Evolutionary conservation across 768 basidiomycete species (phyloP).

Genomic region (Sutorius australiensis): DNA sequence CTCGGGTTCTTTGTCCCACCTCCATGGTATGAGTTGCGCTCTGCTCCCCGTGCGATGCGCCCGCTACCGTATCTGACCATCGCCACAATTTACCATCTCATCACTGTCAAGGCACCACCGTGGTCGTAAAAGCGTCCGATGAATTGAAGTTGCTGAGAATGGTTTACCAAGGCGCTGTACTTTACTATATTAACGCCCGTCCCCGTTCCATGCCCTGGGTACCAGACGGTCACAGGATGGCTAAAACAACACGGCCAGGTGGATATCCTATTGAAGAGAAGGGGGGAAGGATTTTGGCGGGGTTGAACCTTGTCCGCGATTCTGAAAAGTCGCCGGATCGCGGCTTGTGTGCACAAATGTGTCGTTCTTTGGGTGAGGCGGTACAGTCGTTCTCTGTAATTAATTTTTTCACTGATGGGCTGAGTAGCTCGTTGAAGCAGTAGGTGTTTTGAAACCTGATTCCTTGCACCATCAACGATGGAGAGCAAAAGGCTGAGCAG

Average conservation of each 20-base stretch:
- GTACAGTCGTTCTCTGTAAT: background rate
- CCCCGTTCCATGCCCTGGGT: background rate
- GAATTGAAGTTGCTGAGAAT: background rate
- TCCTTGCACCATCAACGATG: background rate
- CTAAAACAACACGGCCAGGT: constrained; percentile 1
- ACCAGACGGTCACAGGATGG: background rate
- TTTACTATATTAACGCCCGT: background rate
- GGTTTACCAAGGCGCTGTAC: background rate
- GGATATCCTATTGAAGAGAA: background rate
- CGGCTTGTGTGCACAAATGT: background rate
- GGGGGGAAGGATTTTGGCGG: background rate
- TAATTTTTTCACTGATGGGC: constrained; percentile 11
- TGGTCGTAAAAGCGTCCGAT: constrained; percentile 7
- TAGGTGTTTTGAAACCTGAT: constrained; percentile 3
- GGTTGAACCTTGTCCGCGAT: constrained; percentile 7
- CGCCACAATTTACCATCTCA: constrained; percentile 2
- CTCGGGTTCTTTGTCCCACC: constrained; percentile 2
- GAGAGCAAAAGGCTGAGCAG: background rate
- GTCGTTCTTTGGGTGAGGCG: constrained; percentile 1
- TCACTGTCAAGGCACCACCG: constrained; percentile 10
- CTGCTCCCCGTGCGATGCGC: constrained; percentile 1
- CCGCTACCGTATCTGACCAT: background rate
- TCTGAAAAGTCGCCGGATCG: constrained; percentile 6
- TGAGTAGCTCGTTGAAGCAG: background rate
- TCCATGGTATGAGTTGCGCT: background rate